Base-by-base conservation (phyloP, 371 early-diverging fungal species). In the Racocetra persica region DNA sequence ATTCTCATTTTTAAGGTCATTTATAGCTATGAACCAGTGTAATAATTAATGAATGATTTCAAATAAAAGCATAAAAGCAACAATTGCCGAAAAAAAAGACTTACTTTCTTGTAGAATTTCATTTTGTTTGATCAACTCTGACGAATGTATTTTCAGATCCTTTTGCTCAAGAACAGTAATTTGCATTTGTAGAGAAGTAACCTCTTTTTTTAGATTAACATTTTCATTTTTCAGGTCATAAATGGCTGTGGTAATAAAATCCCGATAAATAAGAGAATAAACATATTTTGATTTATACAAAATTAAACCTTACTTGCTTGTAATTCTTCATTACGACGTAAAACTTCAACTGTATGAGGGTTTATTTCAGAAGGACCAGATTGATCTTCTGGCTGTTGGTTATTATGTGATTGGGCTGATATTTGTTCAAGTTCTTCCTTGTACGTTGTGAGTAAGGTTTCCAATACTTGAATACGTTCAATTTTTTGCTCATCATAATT, bases 391-490 rank as follows among this genome's bases (percentile, higher is more conserved):
- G 52, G 60, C 20, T 51, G 13, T 22, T 36, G 14, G 13, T 51
- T 32, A 24, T 66, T 49, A 54, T 69, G 41, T 52, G 11, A 76
- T 49, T 71, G 49, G 2, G 79, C 81, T 28, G 85, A 84, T 0
- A 84, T 78, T 11, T 83, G 77, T 0, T 87, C 82, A 10, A 91
- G 80, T 28, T 86, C 85, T 4, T 83, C 78, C 60, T 89, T 87
- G 81, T 87, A 91, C 77, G 90, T 90, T 72, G 87, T 86, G 13
- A 93, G 81, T n/a, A 92, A 83, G n/a, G 63, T 78, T 80, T 95
- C 94, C 49, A 94, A 84, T 55, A 89, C 86, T 18, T 82, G 83
- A 45, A 94, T 91, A 22, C 93, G 91, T 74, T 83, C 80, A 0
- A 88, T 81, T 81, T 93, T 93, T 38, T 83, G 86, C 18, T 65